These are phyloP conservation scores for Cicer pinnatifidum DNA, from an alignment of 306 rosid species.

Conservation along the genomic window DNA sequence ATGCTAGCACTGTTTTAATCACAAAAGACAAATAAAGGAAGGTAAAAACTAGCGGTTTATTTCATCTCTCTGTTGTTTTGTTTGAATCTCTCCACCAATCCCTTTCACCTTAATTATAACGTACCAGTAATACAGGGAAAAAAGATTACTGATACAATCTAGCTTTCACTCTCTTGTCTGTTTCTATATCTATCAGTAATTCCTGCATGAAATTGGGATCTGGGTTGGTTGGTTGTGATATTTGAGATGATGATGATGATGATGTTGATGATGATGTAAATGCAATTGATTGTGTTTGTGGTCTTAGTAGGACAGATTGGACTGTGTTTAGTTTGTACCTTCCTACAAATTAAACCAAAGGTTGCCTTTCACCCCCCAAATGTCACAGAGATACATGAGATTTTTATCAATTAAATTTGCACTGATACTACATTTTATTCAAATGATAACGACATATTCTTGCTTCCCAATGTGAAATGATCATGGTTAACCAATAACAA, in stretches of 20 bases:
- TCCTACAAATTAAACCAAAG: conserved; percentile 37
- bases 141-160: conserved; percentile 51
- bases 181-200: conserved; percentile 43
- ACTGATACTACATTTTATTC: no score
- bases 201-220: conserved; percentile 53
- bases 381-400: conserved; percentile 60
- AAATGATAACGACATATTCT: no score
- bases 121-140: conserved; percentile 54
- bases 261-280: background rate
- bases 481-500: no score
- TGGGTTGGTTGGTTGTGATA: conserved; percentile 40
- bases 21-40: conserved; percentile 52
- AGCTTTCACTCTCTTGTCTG: conserved; percentile 48
- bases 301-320: conserved; percentile 13
- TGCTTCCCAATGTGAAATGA: no score
- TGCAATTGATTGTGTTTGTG: conserved; percentile 37
- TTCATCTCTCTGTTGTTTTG: conserved; percentile 44
- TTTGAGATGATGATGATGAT: conserved; percentile 1
- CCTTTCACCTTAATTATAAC: conserved; percentile 57
- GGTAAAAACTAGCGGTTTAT: conserved; percentile 42
- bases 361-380: conserved; percentile 42
- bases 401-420: no score
- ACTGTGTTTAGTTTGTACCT: conserved; percentile 37
- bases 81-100: conserved; percentile 31
- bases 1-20: conserved; percentile 48